A percentile compares a stretch with the other conserved stretches of the same genome.
phyloP scores from a whole-genome alignment of 129 eudicot species.

The Flaveria trinervia region DNA sequence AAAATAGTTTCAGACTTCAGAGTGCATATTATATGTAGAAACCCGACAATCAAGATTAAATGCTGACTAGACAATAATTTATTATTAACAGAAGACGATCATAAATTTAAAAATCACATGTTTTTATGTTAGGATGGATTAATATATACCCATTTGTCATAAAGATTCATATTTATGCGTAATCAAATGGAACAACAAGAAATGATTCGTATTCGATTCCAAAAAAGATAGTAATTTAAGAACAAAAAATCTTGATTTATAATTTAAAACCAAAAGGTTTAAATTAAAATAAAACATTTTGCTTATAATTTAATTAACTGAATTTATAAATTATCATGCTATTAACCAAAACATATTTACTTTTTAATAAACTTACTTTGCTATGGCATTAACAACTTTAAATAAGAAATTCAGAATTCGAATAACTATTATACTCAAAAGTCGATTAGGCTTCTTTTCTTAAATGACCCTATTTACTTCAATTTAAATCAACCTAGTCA shows the following conservation, averaged over 20 bases:
- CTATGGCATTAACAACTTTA: too few species aligned
- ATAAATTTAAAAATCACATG: not conserved
- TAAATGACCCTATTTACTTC: too few species aligned
- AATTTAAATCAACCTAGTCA: too few species aligned
- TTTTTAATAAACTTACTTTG: too few species aligned
- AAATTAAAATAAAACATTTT: not conserved
- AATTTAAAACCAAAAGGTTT: not conserved
- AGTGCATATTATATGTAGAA: not conserved
- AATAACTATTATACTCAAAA: too few species aligned
- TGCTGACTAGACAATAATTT: not conserved
- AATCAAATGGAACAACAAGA: not conserved
- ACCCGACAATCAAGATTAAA: not conserved
- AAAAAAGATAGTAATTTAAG: not conserved
- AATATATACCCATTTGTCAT: not conserved
- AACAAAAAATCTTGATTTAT: not conserved
- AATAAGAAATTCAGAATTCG: too few species aligned
- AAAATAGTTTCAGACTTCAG: not conserved
- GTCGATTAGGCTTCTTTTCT: too few species aligned
- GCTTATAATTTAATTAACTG: not conserved
- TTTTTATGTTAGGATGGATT: not conserved
- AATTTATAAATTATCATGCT: not conserved
- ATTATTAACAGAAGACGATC: not conserved
- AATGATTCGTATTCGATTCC: not conserved
- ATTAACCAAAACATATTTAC: too few species aligned
- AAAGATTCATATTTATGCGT: not conserved